phyloP scores from a whole-genome alignment of 192 early-diverging fungal genomes.

The Backusella macrospora region DNA sequence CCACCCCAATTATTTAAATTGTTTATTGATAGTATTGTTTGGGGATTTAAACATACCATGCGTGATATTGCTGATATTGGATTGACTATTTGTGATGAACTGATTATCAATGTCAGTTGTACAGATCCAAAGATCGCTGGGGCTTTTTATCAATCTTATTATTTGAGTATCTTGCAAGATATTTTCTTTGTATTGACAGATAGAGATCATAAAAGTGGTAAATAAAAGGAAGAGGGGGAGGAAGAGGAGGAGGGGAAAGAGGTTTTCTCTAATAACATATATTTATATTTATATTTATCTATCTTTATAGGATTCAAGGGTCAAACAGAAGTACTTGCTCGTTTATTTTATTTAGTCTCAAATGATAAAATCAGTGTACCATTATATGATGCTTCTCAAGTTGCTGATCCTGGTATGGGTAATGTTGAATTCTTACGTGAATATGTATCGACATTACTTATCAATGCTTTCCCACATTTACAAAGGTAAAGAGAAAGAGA shows the following conservation, averaged over 20 bases:
- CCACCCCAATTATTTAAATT: constrained; percentile 86
- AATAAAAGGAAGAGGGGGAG: background rate
- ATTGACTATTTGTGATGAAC: constrained; percentile 80
- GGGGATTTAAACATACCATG: constrained; percentile 99
- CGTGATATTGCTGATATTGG: constrained; percentile 94
- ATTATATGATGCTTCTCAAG: constrained; percentile 74
- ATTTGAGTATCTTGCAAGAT: constrained; percentile 89
- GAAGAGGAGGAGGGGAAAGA: background rate
- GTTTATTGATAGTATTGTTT: constrained; percentile 93
- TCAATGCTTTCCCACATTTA: constrained; percentile 90
- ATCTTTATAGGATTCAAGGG: constrained; percentile 79
- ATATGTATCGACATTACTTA: constrained; percentile 82
- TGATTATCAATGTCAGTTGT: constrained; percentile 83
- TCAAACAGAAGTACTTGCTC: constrained; percentile 87
- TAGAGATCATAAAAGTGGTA: constrained; percentile 95
- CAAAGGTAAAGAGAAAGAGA: constrained; percentile 62
- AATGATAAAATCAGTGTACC: constrained; percentile 82
- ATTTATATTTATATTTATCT: too few species aligned
- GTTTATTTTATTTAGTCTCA: constrained; percentile 87
- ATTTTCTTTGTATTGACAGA: constrained; percentile 96
- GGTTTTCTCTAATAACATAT: background rate
- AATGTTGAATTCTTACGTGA: constrained; percentile 82
- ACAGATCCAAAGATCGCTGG: constrained; percentile 77
- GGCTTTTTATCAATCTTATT: constrained; percentile 92
- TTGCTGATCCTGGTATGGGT: constrained; percentile 71